A percentile compares a stretch with the other conserved stretches of the same genome.
phyloP scores from a whole-genome alignment of 1,284 basidiomycete species.

The Thelephora terrestris region DNA sequence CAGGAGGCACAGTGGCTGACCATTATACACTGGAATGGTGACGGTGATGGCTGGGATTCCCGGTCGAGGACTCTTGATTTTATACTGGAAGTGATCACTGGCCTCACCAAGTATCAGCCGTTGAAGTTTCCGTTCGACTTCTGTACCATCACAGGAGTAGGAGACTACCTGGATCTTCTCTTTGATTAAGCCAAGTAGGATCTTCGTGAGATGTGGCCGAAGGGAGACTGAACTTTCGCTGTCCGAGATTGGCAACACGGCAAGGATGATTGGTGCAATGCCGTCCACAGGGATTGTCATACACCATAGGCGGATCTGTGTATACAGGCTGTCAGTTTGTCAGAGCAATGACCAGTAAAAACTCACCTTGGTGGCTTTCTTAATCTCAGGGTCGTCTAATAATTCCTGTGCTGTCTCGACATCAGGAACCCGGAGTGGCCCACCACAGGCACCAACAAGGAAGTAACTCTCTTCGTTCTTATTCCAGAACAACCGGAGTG shows the following conservation, averaged over 20 bases:
- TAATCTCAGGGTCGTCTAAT: constrained; percentile 1
- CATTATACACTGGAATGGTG: constrained; percentile 8
- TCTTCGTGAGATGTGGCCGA: neutral
- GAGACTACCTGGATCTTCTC: constrained; percentile 5
- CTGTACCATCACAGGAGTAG: too few species aligned
- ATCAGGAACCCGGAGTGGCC: constrained; percentile 12
- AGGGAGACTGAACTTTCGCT: constrained; percentile 13
- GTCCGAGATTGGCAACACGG: constrained; percentile 17
- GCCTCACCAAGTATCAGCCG: neutral
- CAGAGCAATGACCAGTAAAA: neutral
- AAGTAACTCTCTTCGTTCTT: constrained; percentile 6
- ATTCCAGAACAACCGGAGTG: constrained; percentile 19
- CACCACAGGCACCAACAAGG: constrained; percentile 11
- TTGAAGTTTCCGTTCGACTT: constrained; percentile 15
- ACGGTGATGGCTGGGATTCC: constrained; percentile 3
- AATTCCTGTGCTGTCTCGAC: constrained; percentile 6
- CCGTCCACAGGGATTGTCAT: constrained; percentile 17
- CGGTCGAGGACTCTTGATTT: neutral
- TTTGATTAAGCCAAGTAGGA: constrained; percentile 7
- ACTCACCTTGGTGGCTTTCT: constrained; percentile 14
- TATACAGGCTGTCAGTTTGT: constrained; percentile 14
- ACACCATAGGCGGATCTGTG: too few species aligned
- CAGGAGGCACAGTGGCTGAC: constrained; percentile 12
- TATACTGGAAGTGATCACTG: neutral
- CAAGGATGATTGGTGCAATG: constrained; percentile 18